A percentile compares a stretch with the other conserved stretches of the same genome.
These are phyloP conservation scores for Candida awuae DNA, from an alignment of 805 yeast genomes.

Conservation along the genomic window DNA sequence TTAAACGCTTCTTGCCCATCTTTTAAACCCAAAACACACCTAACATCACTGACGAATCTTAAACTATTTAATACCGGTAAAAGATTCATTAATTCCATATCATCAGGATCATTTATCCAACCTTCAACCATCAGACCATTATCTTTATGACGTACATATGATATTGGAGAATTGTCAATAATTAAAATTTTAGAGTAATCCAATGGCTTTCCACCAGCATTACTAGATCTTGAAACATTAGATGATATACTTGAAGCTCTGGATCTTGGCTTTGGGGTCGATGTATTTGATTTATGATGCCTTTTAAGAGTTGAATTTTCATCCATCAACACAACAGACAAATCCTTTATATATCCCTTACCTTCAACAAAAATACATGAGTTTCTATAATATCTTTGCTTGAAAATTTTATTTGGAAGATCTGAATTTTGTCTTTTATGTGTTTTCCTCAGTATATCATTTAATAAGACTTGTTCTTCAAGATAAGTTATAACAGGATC, in stretches of 20 bases:
- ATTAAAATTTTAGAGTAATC: constrained; percentile 67
- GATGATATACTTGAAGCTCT: constrained; percentile 11
- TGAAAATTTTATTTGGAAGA: constrained; percentile 34
- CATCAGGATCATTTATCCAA: constrained; percentile 96
- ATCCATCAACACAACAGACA: constrained; percentile 26
- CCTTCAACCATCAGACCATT: constrained; percentile 94
- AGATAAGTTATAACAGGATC: constrained; percentile 94
- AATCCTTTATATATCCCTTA: constrained; percentile 79
- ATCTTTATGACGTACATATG: constrained; percentile 73
- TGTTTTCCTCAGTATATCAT: constrained; percentile 18
- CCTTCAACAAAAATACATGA: constrained; percentile 74
- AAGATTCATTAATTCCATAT: constrained; percentile 70
- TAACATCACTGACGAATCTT: constrained; percentile 75
- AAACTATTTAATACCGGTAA: constrained; percentile 73
- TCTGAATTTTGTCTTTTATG: constrained; percentile 1
- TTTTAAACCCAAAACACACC: constrained; percentile 67
- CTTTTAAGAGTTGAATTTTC: constrained; percentile 4
- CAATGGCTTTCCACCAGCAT: constrained; percentile 19
- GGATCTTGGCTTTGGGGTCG: constrained; percentile 10
- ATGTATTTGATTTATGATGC: not conserved
- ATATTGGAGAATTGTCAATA: constrained; percentile 88
- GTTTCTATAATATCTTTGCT: constrained; percentile 61
- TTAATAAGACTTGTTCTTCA: constrained; percentile 48
- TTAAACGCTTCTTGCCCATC: constrained; percentile 60
- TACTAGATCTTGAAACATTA: constrained; percentile 6